phyloP scores from a whole-genome alignment of 2,329 filamentous ascomycete genomes.

The Byssothecium circinans region DNA sequence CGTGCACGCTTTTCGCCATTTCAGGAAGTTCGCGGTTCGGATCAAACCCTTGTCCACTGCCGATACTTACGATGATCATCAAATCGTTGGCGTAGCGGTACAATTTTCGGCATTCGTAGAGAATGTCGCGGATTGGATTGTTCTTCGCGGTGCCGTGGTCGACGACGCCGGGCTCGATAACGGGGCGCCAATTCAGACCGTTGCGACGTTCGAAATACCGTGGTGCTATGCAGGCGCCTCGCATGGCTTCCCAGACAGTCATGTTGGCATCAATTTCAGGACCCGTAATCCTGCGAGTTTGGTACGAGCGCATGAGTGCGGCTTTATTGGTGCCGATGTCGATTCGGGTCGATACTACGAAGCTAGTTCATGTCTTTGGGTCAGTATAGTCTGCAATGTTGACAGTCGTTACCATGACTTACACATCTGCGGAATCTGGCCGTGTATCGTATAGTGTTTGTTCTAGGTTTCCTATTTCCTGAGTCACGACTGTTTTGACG shows the following conservation, averaged over 20 bases:
- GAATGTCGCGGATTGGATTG: conserved; percentile 34
- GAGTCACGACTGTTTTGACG: conserved; percentile 22
- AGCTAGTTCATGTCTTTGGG: conserved; percentile 13
- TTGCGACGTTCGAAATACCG: conserved; percentile 22
- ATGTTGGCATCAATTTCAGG: conserved; percentile 31
- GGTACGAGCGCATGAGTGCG: conserved; percentile 35
- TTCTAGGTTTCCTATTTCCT: conserved; percentile 20
- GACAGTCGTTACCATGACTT: conserved; percentile 8
- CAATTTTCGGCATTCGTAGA: conserved; percentile 36
- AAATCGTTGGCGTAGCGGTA: conserved; percentile 35
- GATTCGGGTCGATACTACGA: conserved; percentile 32
- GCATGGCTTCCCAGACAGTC: conserved; percentile 31
- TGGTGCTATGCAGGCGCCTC: conserved; percentile 26
- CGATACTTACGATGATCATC: conserved; percentile 36
- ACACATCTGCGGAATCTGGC: conserved; percentile 33
- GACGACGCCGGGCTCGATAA: conserved; percentile 33
- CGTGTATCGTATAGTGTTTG: conserved; percentile 28
- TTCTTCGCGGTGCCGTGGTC: conserved; percentile 37
- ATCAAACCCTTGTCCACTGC: conserved; percentile 27
- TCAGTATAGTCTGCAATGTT: conserved; percentile 8
- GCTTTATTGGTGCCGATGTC: conserved; percentile 32
- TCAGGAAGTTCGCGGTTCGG: conserved; percentile 21
- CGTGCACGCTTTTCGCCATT: conserved; percentile 31
- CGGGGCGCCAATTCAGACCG: conserved; percentile 17
- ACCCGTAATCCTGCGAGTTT: conserved; percentile 32